These are phyloP conservation scores for Apiospora hydei DNA, from an alignment of 2,329 filamentous ascomycete species.

Conservation along the genomic window DNA sequence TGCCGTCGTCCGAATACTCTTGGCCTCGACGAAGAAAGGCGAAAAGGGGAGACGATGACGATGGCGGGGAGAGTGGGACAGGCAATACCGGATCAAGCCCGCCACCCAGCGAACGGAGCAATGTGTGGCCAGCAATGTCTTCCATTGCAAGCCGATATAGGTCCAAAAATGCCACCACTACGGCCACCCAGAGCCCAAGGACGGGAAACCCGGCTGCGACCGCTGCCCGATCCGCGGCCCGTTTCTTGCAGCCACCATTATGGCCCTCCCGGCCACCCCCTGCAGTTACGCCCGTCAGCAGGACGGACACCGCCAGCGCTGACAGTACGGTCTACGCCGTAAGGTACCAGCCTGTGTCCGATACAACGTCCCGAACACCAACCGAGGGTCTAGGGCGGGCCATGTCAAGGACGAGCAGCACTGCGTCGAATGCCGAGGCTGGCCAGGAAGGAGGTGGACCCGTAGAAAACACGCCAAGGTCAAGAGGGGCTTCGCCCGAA, in stretches of 20 bases:
- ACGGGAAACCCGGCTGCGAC: constrained; percentile 32
- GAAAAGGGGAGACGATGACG: constrained; percentile 40
- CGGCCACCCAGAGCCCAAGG: constrained; percentile 2
- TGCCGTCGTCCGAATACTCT: constrained; percentile 57
- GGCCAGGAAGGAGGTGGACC: constrained; percentile 3
- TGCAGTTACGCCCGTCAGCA: constrained; percentile 63
- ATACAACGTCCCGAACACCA: constrained; percentile 55
- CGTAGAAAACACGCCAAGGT: neutral
- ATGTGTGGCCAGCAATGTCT: constrained; percentile 50
- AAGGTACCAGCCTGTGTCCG: constrained; percentile 65
- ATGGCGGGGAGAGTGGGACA: constrained; percentile 42
- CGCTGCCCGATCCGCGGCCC: constrained; percentile 35
- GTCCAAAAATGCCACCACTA: constrained; percentile 34
- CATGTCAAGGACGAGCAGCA: constrained; percentile 46
- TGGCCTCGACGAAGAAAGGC: constrained; percentile 50
- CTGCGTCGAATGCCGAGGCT: constrained; percentile 33
- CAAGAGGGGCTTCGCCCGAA: neutral
- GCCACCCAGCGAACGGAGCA: constrained; percentile 40
- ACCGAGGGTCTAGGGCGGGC: constrained; percentile 45
- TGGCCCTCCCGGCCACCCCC: constrained; percentile 65
- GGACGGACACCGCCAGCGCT: constrained; percentile 68
- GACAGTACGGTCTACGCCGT: constrained; percentile 71
- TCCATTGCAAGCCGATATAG: constrained; percentile 50
- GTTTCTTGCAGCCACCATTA: constrained; percentile 56
- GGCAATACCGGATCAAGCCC: constrained; percentile 30